Percentiles rank a stretch among this genome's conserved stretches.
phyloP scores from a whole-genome alignment of 1,284 basidiomycete genomes.

The Cystobasidiaceae sp. region DNA sequence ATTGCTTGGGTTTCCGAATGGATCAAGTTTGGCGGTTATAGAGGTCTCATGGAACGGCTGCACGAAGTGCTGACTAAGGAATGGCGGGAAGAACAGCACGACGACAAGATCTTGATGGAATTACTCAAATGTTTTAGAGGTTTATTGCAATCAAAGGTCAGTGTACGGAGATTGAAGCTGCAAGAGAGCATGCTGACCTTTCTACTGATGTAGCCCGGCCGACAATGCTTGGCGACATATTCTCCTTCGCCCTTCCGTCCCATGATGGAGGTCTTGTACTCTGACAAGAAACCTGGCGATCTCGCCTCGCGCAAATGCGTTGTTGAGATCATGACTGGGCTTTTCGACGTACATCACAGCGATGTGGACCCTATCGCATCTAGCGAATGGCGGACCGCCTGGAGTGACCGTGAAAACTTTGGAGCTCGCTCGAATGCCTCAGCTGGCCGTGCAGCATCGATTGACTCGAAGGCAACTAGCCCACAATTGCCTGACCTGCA shows the following conservation, averaged over 20 bases:
- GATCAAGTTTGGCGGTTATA: conserved; percentile 74
- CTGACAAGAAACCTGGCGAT: conserved; percentile 96
- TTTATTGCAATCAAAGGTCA: conserved; percentile 75
- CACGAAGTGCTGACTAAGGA: conserved; percentile 90
- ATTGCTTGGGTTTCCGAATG: conserved; percentile 94
- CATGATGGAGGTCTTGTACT: conserved; percentile 77
- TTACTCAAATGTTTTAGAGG: conserved; percentile 90
- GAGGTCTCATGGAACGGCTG: conserved; percentile 72
- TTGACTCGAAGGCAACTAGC: neutral
- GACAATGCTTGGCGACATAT: conserved; percentile 65
- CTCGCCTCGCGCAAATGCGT: conserved; percentile 83
- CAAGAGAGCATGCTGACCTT: neutral
- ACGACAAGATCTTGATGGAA: conserved; percentile 89
- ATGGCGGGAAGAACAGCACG: conserved; percentile 98
- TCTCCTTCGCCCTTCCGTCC: conserved; percentile 81
- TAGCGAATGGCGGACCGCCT: conserved; percentile 56
- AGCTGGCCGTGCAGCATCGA: neutral
- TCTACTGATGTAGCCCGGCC: conserved; percentile 44
- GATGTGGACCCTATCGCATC: conserved; percentile 44
- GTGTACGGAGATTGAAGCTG: neutral
- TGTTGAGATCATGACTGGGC: conserved; percentile 69
- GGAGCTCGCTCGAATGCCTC: neutral
- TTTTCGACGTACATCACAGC: conserved; percentile 69
- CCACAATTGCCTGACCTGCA: conserved; percentile 21
- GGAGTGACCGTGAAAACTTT: conserved; percentile 7